Conservation (phyloP, 2,329 filamentous ascomycete species). For the Aspergillus ochraceoroseus region DNA sequence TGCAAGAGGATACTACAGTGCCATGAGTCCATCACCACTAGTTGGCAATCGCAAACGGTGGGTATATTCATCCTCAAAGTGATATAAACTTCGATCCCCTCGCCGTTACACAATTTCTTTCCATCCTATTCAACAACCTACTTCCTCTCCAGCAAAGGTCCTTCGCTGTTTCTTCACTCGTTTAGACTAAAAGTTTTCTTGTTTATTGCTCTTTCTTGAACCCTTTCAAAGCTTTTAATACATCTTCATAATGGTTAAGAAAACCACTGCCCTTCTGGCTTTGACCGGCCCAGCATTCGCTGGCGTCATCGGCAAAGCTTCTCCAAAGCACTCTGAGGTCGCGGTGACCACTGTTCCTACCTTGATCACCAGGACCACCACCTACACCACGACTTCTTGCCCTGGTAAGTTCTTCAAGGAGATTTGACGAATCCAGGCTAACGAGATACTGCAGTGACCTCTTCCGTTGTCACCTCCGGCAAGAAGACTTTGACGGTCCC, state of each 20-base stretch:
- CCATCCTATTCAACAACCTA: conserved; percentile 19
- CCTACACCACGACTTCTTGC: conserved; percentile 33
- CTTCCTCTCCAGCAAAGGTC: conserved; percentile 18
- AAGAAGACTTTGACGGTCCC: conserved; percentile 27
- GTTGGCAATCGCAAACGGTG: conserved; percentile 16
- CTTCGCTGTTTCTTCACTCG: conserved; percentile 25
- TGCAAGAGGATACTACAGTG: conserved; percentile 28
- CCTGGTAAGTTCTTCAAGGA: conserved; percentile 26
- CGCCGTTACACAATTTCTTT: conserved; percentile 7
- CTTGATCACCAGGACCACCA: conserved; percentile 30
- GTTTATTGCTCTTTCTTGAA: conserved; percentile 14
- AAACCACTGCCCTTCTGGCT: conserved; percentile 34
- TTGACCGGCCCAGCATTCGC: conserved; percentile 36
- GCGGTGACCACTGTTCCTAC: conserved; percentile 4
- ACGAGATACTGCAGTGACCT: conserved; percentile 25
- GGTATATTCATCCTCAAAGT: conserved; percentile 4
- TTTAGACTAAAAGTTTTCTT: conserved; percentile 17
- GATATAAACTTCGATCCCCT: conserved; percentile 27
- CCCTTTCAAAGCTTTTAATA: conserved; percentile 21
- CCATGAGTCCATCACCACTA: conserved; percentile 23
- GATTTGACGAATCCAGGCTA: not conserved
- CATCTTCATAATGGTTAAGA: conserved; percentile 36
- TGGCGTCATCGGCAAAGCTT: conserved; percentile 27
- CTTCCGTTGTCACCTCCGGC: conserved; percentile 29
- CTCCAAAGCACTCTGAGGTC: conserved; percentile 1